These are phyloP conservation scores for Dictyostelium brefeldianum DNA, from an alignment of 78 protist species.

Conservation along the genomic window DNA sequence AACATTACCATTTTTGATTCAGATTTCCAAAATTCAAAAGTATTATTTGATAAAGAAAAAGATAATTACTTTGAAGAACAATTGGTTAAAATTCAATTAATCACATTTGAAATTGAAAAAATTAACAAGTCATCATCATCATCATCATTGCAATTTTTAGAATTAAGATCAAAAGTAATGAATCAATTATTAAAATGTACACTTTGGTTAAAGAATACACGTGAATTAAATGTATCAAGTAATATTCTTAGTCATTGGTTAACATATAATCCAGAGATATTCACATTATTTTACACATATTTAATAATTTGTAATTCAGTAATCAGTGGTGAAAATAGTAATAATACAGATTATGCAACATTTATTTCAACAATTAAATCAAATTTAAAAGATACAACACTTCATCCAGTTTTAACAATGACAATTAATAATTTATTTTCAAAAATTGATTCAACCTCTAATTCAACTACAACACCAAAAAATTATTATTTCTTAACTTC, in stretches of 20 bases:
- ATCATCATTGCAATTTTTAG: neutral
- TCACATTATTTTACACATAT: conserved; percentile 32
- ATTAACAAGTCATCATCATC: neutral
- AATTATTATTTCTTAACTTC: conserved; percentile 29
- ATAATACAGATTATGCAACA: neutral
- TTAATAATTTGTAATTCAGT: neutral
- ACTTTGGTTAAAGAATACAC: conserved; percentile 25
- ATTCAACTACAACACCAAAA: neutral
- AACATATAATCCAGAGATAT: conserved; percentile 32
- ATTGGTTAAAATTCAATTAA: conserved; percentile 48
- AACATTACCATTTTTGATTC: neutral
- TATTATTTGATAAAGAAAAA: conserved; percentile 79
- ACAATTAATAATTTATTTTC: neutral
- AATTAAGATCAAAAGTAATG: neutral
- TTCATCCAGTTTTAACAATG: conserved; percentile 10
- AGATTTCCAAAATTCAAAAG: conserved; percentile 52
- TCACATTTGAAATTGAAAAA: conserved; percentile 1
- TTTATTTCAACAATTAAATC: neutral
- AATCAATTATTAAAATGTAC: neutral
- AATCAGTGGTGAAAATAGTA: neutral
- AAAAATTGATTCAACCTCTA: neutral
- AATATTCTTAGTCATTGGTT: conserved; percentile 47
- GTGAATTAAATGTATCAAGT: conserved; percentile 11
- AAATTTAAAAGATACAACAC: neutral
- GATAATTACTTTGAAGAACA: conserved; percentile 69